Conservation (phyloP, 2,329 filamentous ascomycete genomes). For the Hypoxylon sp. region DNA sequence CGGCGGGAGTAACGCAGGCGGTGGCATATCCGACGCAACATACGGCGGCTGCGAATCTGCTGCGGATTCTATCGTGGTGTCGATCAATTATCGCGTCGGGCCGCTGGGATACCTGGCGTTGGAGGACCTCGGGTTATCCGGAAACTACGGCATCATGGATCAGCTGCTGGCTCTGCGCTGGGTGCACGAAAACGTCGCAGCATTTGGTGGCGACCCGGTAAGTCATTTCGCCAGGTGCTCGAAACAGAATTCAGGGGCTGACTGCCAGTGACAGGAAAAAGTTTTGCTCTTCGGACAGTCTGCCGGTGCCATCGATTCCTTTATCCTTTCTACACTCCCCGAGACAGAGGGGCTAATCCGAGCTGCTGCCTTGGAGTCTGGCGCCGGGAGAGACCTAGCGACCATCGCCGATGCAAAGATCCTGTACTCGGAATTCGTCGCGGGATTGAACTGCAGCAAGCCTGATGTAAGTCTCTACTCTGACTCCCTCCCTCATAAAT, state of each 20-base stretch:
- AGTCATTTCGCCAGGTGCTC: constrained; percentile 1
- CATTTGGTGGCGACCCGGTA: constrained; percentile 54
- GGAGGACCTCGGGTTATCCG: constrained; percentile 50
- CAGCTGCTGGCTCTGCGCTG: constrained; percentile 58
- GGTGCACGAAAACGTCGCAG: constrained; percentile 56
- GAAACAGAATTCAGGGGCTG: not conserved
- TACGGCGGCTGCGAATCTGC: constrained; percentile 40
- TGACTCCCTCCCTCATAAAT: not conserved
- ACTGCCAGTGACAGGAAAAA: constrained; percentile 22
- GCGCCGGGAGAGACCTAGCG: constrained; percentile 34
- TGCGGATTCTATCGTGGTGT: constrained; percentile 40
- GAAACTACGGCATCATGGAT: constrained; percentile 61
- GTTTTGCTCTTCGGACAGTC: constrained; percentile 43
- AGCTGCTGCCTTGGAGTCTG: constrained; percentile 41
- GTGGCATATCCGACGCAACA: constrained; percentile 36
- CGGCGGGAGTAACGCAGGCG: constrained; percentile 37
- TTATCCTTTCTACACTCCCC: constrained; percentile 39
- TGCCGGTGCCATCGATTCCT: constrained; percentile 39
- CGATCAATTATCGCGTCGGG: constrained; percentile 53
- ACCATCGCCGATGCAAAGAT: constrained; percentile 31
- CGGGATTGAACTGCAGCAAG: constrained; percentile 37
- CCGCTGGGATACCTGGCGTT: constrained; percentile 56
- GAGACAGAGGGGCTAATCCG: constrained; percentile 37
- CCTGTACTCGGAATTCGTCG: constrained; percentile 32
- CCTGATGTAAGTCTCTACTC: constrained; percentile 30